Base-by-base conservation (phyloP, 1,139 yeast species). In the Pichia sp. region DNA sequence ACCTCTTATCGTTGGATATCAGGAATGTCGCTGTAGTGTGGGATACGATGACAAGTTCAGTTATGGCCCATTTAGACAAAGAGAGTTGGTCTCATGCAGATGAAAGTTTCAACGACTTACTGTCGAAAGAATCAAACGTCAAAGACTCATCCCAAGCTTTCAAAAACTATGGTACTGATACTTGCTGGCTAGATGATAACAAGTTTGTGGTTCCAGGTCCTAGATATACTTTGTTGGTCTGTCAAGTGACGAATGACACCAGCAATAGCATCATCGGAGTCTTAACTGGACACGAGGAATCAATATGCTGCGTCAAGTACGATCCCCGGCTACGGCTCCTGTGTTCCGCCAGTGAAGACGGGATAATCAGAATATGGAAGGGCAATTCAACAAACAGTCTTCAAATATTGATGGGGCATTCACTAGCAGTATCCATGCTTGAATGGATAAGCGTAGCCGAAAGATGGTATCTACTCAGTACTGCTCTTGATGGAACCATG, bases 271-370 rank as follows among this genome's bases (percentile, higher is more conserved):
- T 87, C 0, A 67, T 83, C 2, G 88, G 93, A 3, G 73, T 75
- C 44, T 74, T 89, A 47, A 66, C 76, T 22, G 96, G 96, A 1
- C 96, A 89, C 63, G 73, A 77, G 12, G 79, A 80, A 49, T 73
- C 81, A 1, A 76, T 87, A 13, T 75, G 87, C n/a, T 70, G 71
- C 3, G 71, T 87, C 16, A 68, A 70, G 41, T 87, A 84, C 64
- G 82, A 84, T 59, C 58, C 66, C 2, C 64, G 67, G 2, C 70
- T 78, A 4, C 80, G 79, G 57, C 66, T 84, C 41, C 72, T 90
- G 44, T 83, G 89, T 1, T 81, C 91, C 1, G 83, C 87, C 13
- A 83, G 95, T 1, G 96, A 87, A 64, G 96, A 90, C 64, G 77
- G 79, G 53, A 71, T 78, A 0, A 74, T 89, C 10, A 78, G 88